Conservation (phyloP, 1,284 basidiomycete genomes). For the Cystobasidium slooffiae region DNA sequence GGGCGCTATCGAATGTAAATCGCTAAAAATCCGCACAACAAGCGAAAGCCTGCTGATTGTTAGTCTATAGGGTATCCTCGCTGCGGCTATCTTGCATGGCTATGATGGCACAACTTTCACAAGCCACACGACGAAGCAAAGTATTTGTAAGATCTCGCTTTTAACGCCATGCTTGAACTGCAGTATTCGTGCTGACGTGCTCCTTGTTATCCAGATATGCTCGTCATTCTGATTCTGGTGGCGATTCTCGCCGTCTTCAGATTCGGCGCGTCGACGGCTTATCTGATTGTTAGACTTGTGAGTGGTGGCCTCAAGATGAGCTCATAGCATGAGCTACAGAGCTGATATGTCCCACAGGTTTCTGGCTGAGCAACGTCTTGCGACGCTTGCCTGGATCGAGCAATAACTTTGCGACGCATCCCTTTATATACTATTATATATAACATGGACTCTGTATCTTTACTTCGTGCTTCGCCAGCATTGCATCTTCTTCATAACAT, state of each 20-base stretch:
- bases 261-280: constrained; percentile 68
- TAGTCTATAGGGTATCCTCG: constrained; percentile 68
- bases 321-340: not conserved
- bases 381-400: too few relatives aligned
- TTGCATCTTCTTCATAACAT: too few relatives aligned
- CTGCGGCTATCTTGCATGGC: constrained; percentile 74
- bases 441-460: too few relatives aligned
- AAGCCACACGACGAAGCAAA: constrained; percentile 57
- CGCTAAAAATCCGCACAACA: not conserved
- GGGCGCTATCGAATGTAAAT: constrained; percentile 80
- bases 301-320: not conserved
- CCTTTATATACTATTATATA: too few relatives aligned
- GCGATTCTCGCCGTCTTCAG: constrained; percentile 64
- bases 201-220: constrained; percentile 59
- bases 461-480: too few relatives aligned
- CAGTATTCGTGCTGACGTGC: not conserved
- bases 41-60: constrained; percentile 5
- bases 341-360: constrained; percentile 3
- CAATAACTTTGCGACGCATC: too few relatives aligned
- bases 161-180: not conserved
- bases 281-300: constrained; percentile 67
- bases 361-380: constrained; percentile 6
- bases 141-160: constrained; percentile 44
- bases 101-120: constrained; percentile 69
- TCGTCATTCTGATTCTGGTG: constrained; percentile 77